Conservation (phyloP, 176 grass and related monocot species). For the Bolboschoenus planiculmis region DNA sequence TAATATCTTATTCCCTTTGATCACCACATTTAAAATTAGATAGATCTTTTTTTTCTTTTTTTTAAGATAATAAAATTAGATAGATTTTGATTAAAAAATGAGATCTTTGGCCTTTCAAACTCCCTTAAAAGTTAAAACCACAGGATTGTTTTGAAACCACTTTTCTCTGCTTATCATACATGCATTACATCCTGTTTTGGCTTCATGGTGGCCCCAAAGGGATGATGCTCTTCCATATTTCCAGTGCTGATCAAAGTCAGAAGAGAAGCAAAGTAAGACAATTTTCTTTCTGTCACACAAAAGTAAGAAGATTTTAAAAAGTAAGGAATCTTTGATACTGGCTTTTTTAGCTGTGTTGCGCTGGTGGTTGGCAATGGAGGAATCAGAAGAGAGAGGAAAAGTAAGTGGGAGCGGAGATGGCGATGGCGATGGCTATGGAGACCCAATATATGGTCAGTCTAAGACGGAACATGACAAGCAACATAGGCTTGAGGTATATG, state of each 20-base stretch:
- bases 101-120: neutral
- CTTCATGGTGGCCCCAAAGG: neutral
- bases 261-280: neutral
- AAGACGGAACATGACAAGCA: neutral
- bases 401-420: neutral
- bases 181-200: neutral
- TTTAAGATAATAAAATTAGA: too few relatives aligned
- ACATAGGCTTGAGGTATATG: conserved; percentile 9
- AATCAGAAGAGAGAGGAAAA: conserved; percentile 9
- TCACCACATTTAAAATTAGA: neutral
- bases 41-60: too few relatives aligned
- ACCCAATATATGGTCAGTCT: neutral
- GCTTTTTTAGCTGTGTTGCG: neutral
- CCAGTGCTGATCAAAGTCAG: neutral
- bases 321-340: neutral
- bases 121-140: neutral
- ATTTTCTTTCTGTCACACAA: neutral
- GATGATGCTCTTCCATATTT: conserved; percentile 1
- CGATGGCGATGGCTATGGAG: neutral
- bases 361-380: conserved; percentile 14
- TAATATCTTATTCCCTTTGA: neutral
- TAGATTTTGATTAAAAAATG: neutral
- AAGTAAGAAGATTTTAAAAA: neutral
- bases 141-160: neutral
- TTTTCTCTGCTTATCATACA: neutral